Percentiles rank a stretch among this genome's conserved stretches.
Evolutionary conservation across 768 basidiomycete genomes (phyloP).

Genomic region (Suillus luteus): DNA sequence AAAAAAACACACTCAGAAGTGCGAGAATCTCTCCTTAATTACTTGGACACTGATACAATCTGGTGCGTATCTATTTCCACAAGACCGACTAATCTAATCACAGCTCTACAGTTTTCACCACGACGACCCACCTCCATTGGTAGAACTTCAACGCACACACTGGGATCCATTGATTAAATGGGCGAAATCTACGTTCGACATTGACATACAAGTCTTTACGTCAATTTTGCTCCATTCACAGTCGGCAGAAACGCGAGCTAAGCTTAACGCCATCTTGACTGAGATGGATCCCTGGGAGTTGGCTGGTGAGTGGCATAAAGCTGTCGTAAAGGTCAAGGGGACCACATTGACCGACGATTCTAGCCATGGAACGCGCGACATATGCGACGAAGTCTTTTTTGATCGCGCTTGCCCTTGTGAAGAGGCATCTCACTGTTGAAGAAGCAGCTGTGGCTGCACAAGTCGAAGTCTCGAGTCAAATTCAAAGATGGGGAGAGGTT

Average conservation of each 20-base stretch:
- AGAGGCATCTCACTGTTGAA: conserved; percentile 74
- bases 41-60: conserved; percentile 93
- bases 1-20: conserved; percentile 60
- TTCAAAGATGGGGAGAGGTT: conserved; percentile 98
- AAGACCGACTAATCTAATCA: conserved; percentile 10
- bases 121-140: conserved; percentile 73
- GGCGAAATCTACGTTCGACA: conserved; percentile 64
- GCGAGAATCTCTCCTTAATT: conserved; percentile 68
- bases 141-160: conserved; percentile 73
- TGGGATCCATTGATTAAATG: conserved; percentile 91
- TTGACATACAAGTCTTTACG: conserved; percentile 68
- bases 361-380: conserved; percentile 90
- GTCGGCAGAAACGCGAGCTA: conserved; percentile 63
- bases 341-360: conserved; percentile 1
- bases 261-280: conserved; percentile 57
- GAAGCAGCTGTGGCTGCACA: conserved; percentile 82
- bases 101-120: conserved; percentile 69
- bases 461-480: conserved; percentile 95
- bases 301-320: conserved; percentile 62
- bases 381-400: conserved; percentile 91
- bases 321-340: conserved; percentile 1
- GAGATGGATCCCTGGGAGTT: conserved; percentile 82
- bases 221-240: conserved; percentile 75
- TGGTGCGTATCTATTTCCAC: conserved; percentile 51
- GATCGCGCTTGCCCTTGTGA: conserved; percentile 82